Evolutionary conservation across 2,329 filamentous ascomycete species (phyloP).

Genomic region (Mycosphaerelloides madeirae): DNA sequence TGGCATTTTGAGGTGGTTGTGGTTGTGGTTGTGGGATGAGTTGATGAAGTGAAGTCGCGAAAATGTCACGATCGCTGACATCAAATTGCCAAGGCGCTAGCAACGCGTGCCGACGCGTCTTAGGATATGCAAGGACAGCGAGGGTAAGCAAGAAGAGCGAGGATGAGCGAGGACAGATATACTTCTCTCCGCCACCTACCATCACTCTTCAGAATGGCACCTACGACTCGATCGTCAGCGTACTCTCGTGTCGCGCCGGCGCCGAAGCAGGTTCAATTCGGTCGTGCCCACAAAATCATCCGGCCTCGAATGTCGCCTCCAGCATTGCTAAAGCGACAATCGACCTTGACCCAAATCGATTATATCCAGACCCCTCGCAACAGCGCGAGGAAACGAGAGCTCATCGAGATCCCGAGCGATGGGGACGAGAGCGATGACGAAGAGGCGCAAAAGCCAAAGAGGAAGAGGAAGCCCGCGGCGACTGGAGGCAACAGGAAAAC

Average conservation of each 20-base stretch:
- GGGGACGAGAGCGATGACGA: conserved; percentile 2
- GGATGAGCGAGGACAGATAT: too few relatives aligned
- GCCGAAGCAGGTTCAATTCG: conserved; percentile 8
- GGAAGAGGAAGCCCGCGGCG: conserved; percentile 3
- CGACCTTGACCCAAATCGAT: conserved; percentile 21
- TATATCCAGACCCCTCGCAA: conserved; percentile 7
- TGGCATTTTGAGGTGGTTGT: conserved; percentile 9
- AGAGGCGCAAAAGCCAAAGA: conserved; percentile 5
- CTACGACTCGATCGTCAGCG: conserved; percentile 1
- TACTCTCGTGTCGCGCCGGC: conserved; percentile 9
- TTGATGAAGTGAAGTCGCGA: conserved; percentile 1
- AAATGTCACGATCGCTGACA: not conserved
- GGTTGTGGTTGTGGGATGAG: too few relatives aligned
- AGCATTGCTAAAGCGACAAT: conserved; percentile 10
- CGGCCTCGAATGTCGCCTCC: conserved; percentile 2
- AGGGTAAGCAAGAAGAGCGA: too few relatives aligned
- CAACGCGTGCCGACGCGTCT: conserved; percentile 5
- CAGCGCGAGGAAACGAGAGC: not conserved
- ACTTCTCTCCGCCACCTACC: not conserved
- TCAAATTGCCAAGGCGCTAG: not conserved
- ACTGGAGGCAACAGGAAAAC: too few relatives aligned
- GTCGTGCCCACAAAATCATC: too few relatives aligned
- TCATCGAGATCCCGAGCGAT: conserved; percentile 1
- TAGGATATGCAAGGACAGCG: not conserved
- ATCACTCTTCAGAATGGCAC: conserved; percentile 11